Evolutionary conservation across 2,329 filamentous ascomycete genomes (phyloP), one percentile per base, ranked within the genome.

Genomic region (Chrysoporthe puriensis): DNA sequence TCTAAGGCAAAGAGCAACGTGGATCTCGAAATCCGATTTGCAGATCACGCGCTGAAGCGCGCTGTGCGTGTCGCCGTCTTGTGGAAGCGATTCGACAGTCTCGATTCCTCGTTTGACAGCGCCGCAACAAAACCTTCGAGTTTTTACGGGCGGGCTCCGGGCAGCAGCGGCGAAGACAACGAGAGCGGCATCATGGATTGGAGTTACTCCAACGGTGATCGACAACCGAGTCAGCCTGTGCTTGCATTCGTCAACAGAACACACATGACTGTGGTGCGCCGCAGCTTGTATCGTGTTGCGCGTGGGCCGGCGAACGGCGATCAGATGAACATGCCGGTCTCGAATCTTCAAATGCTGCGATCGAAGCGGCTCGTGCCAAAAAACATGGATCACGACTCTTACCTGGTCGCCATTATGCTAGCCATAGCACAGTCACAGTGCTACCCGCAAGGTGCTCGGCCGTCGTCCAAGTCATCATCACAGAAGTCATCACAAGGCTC

Each of bases 361-460:
- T 79, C 81, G 5, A 85, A 82, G 72, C 76, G 77, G 59, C 76
- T 88, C 4, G 67, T 83, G 3, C 86, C 86, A 0, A 73, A 76
- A 2, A 80, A 87, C 61, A 69, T 74, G 1, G 81, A 87, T 61
- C 82, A 85, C 60, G 86, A 89, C 71, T 78, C 83, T 0, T 83
- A 85, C 66, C 78, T 87, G 46, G 77, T 85, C 5, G 85, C 81
- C 26, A 79, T 83, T 56, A 83, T 88, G 66, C 71, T 89, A 14
- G 83, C 84, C 59, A 85, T 88, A 83, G 86, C 86, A 8, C 86
- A 89, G 71, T 79, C 80, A 9, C 80, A 84, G 59, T 85, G 85
- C 66, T 87, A 88, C 72, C 70, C 62, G 32, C 73, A 13, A 18
- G 36, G 18, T 8, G 21, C 76, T 21, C 42, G 34, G 32, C 14